Percentiles rank a stretch among this genome's conserved stretches.
Conservation (phyloP, 2,329 filamentous ascomycete species). For the Aureobasidium mangrovei region DNA sequence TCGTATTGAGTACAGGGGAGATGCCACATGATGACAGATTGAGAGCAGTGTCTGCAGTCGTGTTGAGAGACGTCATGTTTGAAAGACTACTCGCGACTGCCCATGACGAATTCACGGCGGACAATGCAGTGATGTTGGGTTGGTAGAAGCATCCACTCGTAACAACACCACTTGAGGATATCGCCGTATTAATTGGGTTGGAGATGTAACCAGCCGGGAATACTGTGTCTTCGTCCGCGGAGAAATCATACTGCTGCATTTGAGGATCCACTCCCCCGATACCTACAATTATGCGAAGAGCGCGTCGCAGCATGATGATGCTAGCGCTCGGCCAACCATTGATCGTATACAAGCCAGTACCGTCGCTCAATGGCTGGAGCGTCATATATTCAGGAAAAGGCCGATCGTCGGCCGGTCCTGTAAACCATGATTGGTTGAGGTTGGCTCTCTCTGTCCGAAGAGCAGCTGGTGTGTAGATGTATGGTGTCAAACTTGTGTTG, state of each 20-base stretch:
- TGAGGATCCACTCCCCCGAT: conserved; percentile 51
- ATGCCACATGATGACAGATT: conserved; percentile 50
- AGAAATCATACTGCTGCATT: conserved; percentile 48
- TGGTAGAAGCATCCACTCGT: conserved; percentile 48
- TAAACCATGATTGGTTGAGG: conserved; percentile 49
- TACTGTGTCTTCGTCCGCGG: conserved; percentile 41
- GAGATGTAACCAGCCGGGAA: conserved; percentile 43
- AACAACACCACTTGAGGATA: conserved; percentile 34
- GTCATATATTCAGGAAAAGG: conserved; percentile 42
- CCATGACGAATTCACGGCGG: conserved; percentile 46
- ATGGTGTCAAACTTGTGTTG: conserved; percentile 38
- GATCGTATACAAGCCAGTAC: conserved; percentile 36
- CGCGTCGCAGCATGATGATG: conserved; percentile 46
- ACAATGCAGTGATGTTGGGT: conserved; percentile 32
- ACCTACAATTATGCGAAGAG: conserved; percentile 46
- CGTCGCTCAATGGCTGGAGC: background rate
- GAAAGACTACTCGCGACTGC: conserved; percentile 24
- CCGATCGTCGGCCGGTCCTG: conserved; percentile 30
- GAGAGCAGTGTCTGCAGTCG: conserved; percentile 11
- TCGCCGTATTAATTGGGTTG: conserved; percentile 25
- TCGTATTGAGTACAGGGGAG: conserved; percentile 49
- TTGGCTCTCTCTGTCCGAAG: conserved; percentile 45
- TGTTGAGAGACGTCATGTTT: conserved; percentile 16
- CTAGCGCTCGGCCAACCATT: conserved; percentile 58
- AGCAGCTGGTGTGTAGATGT: conserved; percentile 46